A percentile compares a stretch with the other conserved stretches of the same genome.
phyloP scores from a whole-genome alignment of 192 early-diverging fungal genomes.

The Obelidium mucronatum region DNA sequence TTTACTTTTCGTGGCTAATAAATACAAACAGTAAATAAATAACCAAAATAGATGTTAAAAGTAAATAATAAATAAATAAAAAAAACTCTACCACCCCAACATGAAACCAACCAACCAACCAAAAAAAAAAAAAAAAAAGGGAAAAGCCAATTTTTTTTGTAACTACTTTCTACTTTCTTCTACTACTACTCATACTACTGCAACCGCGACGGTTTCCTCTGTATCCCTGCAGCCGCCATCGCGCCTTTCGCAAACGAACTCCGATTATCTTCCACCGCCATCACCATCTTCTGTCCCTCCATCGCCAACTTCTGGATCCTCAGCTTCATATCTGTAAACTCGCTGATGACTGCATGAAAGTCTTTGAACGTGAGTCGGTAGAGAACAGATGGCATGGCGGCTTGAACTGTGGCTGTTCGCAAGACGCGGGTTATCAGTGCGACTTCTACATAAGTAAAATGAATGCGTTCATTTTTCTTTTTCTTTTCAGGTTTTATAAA shows the following conservation, averaged over 20 bases:
- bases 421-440: slow-evolving; percentile 9
- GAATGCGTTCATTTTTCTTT: neutral
- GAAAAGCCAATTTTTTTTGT: too few species aligned
- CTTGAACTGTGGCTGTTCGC: slow-evolving; percentile 24
- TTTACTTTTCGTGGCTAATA: too few species aligned
- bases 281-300: slow-evolving; percentile 12
- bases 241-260: neutral
- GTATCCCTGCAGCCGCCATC: too few species aligned
- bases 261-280: neutral
- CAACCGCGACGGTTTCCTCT: too few species aligned
- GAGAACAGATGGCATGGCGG: slow-evolving; percentile 16
- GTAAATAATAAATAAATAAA: neutral
- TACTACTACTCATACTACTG: too few species aligned
- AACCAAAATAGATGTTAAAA: neutral
- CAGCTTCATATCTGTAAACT: slow-evolving; percentile 20
- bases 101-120: too few species aligned
- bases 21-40: too few species aligned
- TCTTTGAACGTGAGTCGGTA: slow-evolving; percentile 19
- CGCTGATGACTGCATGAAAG: slow-evolving; percentile 19
- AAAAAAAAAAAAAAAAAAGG: too few species aligned
- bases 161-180: too few species aligned
- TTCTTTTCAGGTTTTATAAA: neutral
- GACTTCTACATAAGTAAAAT: neutral
- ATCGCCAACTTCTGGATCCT: slow-evolving; percentile 1
- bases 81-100: neutral